Percentiles rank a stretch among this genome's conserved stretches.
Conservation (phyloP, 106 monocot species). For the Dendrobium nobile region DNA sequence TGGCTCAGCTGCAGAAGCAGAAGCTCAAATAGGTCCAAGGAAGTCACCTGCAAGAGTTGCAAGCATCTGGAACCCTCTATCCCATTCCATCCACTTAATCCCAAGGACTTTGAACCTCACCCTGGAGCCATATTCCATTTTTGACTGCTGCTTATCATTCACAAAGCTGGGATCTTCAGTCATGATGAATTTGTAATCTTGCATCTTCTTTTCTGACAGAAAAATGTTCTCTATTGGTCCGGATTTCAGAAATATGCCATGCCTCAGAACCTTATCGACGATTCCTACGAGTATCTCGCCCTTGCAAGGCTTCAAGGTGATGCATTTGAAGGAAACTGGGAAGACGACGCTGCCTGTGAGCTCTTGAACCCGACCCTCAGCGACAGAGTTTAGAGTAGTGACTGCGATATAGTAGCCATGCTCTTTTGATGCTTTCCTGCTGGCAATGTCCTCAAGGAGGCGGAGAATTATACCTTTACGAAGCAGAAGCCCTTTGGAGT, state of each 20-base stretch:
- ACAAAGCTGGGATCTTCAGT: conserved; percentile 64
- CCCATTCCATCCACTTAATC: conserved; percentile 62
- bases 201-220: conserved; percentile 50
- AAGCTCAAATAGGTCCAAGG: conserved; percentile 1
- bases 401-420: conserved; percentile 68
- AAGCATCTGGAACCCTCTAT: conserved; percentile 58
- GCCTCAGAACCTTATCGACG: conserved; percentile 60
- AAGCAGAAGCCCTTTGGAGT: conserved; percentile 46
- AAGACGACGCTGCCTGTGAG: conserved; percentile 63
- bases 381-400: conserved; percentile 39
- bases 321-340: conserved; percentile 55
- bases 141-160: conserved; percentile 46
- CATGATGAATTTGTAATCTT: conserved; percentile 45
- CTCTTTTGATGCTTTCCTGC: conserved; percentile 52
- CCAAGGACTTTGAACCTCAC: conserved; percentile 79
- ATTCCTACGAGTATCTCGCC: conserved; percentile 65
- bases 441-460: conserved; percentile 60
- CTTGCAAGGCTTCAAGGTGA: conserved; percentile 58
- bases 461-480: conserved; percentile 50
- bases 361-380: conserved; percentile 51
- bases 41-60: conserved; percentile 65
- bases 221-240: conserved; percentile 62
- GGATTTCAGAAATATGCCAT: conserved; percentile 60
- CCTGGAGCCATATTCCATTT: conserved; percentile 40
- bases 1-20: too few species aligned